Evolutionary conservation across 1,284 basidiomycete genomes (phyloP).

Genomic region (Garcileccinum viscosum): DNA sequence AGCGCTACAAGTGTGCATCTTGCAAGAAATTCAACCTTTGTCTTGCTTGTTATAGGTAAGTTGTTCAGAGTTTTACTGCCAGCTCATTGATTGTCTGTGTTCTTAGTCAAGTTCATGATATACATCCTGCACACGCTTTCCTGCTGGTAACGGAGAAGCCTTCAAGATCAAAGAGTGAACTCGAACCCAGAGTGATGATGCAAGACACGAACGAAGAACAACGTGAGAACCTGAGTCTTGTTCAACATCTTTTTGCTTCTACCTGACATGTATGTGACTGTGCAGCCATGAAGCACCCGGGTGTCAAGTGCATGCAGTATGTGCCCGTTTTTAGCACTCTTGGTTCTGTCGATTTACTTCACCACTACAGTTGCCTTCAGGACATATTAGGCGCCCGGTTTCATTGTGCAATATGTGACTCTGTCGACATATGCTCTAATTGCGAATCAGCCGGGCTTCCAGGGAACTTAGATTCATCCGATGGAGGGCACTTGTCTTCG

Average conservation of each 20-base stretch:
- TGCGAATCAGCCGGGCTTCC: slow-evolving; percentile 87
- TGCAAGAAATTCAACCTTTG: slow-evolving; percentile 84
- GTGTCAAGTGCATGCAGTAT: slow-evolving; percentile 80
- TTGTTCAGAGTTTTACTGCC: slow-evolving; percentile 1
- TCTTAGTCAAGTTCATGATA: slow-evolving; percentile 79
- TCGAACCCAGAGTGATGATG: slow-evolving; percentile 40
- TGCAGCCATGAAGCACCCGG: slow-evolving; percentile 74
- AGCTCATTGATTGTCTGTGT: slow-evolving; percentile 9
- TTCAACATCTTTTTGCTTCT: background rate
- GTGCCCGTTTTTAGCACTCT: slow-evolving; percentile 37
- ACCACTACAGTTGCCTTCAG: slow-evolving; percentile 72
- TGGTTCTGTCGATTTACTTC: background rate
- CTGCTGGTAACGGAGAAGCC: slow-evolving; percentile 74
- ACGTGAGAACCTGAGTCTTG: slow-evolving; percentile 52
- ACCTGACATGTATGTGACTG: slow-evolving; percentile 17
- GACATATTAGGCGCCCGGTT: slow-evolving; percentile 90
- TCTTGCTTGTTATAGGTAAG: slow-evolving; percentile 78
- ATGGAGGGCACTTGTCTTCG: slow-evolving; percentile 78
- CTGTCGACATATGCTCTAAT: slow-evolving; percentile 85
- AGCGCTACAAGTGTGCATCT: slow-evolving; percentile 84
- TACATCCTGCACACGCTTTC: slow-evolving; percentile 88
- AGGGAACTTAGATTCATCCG: slow-evolving; percentile 76
- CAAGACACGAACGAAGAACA: slow-evolving; percentile 60
- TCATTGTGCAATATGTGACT: slow-evolving; percentile 87
- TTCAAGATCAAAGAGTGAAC: slow-evolving; percentile 46